Evolutionary conservation across 768 basidiomycete genomes (phyloP), one percentile per base, ranked within the genome.

Genomic region (Leccinellum luteum): DNA sequence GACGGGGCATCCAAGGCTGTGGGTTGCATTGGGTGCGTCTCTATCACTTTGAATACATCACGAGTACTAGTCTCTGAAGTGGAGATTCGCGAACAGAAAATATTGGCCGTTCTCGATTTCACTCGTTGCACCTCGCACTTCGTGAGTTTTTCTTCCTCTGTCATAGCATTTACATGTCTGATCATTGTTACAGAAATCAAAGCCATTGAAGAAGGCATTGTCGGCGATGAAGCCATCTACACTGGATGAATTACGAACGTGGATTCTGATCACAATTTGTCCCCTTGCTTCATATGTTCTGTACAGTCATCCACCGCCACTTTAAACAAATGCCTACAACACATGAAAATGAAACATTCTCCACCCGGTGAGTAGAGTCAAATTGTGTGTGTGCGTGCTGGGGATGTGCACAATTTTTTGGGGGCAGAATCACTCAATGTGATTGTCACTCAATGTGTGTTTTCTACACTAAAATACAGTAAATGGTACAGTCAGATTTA

Each of bases 51-150:
- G n/a, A n/a, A 41, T n/a, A 9, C n/a, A 1, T 19, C 38, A 4
- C 5, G 9, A 10, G 4, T 10, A 4, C 5, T 4, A 10, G 4
- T 10, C 4, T n/a, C n/a, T 4, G 4, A 0, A n/a, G n/a, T 41
- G 10, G 9, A 14, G 9, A 9, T 13, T n/a, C 38, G 9, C 9
- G n/a, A n/a, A 41, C n/a, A 41, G 38, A n/a, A 3, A n/a, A n/a
- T 8, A 8, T 41, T 10, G 38, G 38, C n/a, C 38, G 38, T 41
- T 41, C 38, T 4, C 38, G 38, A 41, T 41, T 41, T 41, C n/a
- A n/a, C n/a, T 41, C 38, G 4, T 41, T 41, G 38, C 38, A 41
- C 38, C n/a, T 41, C 38, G 38, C 38, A 41, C 38, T 41, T n/a
- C n/a, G 38, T 41, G n/a, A n/a, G 38, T 10, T n/a, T 9, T 9